phyloP scores from a whole-genome alignment of 192 early-diverging fungal genomes.

The Tieghemiomyces parasiticus region DNA sequence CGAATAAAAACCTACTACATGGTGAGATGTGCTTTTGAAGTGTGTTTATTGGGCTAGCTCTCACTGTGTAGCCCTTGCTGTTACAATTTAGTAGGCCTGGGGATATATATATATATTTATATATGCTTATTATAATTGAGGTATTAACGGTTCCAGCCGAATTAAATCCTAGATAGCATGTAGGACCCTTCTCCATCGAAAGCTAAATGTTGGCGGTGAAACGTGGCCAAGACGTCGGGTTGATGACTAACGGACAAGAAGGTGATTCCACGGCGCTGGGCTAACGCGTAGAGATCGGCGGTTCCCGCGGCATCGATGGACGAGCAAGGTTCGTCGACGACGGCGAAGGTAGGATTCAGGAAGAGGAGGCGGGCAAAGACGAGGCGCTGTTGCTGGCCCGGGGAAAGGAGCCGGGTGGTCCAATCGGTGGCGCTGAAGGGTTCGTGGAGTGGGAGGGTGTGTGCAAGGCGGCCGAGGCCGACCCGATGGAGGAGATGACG shows the following conservation, averaged over 20 bases:
- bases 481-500: not conserved
- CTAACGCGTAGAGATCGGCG: constrained; percentile 34
- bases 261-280: constrained; percentile 55
- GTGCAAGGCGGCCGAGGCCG: constrained; percentile 8
- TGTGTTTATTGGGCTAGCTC: too few species aligned
- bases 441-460: constrained; percentile 16
- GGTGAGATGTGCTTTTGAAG: too few species aligned
- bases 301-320: constrained; percentile 40
- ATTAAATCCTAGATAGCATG: too few species aligned
- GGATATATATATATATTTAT: too few species aligned
- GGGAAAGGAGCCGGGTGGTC: constrained; percentile 51
- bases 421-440: constrained; percentile 32
- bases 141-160: too few species aligned
- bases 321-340: constrained; percentile 55
- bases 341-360: constrained; percentile 57
- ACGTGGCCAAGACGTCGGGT: constrained; percentile 26
- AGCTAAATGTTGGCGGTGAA: constrained; percentile 27
- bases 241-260: constrained; percentile 86
- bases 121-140: too few species aligned
- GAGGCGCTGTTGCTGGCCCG: constrained; percentile 61
- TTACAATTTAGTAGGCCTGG: too few species aligned
- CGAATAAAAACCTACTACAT: too few species aligned
- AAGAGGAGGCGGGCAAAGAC: constrained; percentile 54
- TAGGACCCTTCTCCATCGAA: constrained; percentile 25
- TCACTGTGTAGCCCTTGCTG: too few species aligned